These are phyloP conservation scores for Casuarina glauca DNA, from an alignment of 306 rosid species.

Conservation along the genomic window DNA sequence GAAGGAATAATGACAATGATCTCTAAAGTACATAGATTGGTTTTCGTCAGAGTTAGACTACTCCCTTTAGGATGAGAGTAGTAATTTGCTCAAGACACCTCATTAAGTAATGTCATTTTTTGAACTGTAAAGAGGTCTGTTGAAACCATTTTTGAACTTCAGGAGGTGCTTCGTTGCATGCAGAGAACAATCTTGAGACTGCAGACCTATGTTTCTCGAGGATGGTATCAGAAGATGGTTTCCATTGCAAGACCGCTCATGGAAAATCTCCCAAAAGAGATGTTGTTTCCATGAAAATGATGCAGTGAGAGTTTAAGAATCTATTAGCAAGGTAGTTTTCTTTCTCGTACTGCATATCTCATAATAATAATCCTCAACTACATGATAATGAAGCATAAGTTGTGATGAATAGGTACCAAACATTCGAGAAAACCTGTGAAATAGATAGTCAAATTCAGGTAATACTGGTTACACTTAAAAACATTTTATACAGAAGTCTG, in stretches of 20 bases:
- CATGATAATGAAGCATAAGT: too few species aligned
- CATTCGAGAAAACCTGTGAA: background rate
- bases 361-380: too few species aligned
- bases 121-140: background rate
- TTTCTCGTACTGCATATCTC: background rate
- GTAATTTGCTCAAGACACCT: background rate
- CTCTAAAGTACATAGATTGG: too few species aligned
- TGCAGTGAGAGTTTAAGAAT: background rate
- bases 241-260: background rate
- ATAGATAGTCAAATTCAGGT: background rate
- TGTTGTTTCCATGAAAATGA: too few species aligned
- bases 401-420: background rate
- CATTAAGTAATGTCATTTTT: background rate
- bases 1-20: too few species aligned
- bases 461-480: background rate
- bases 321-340: background rate
- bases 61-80: too few species aligned
- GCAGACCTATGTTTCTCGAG: constrained; percentile 11
- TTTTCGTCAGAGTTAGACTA: too few species aligned
- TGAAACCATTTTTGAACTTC: background rate
- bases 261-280: background rate
- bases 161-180: background rate
- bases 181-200: constrained; percentile 7
- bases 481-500: background rate
- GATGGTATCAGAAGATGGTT: background rate